These are phyloP conservation scores for Neurospora tetrasperma DNA, from an alignment of 495 filamentous ascomycete species.

Conservation along the genomic window DNA sequence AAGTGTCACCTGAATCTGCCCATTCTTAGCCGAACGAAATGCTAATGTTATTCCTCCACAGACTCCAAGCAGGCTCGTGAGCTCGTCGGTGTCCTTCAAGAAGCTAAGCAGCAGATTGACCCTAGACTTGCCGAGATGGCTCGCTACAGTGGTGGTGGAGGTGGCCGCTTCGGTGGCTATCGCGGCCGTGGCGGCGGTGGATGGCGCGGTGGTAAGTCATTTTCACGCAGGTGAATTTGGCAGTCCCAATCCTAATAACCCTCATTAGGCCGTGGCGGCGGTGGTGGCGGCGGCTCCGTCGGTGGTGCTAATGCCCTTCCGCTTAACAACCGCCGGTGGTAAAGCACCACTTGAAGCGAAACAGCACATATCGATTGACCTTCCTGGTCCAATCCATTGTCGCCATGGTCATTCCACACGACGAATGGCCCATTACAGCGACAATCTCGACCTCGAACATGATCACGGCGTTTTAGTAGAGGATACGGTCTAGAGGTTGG, in stretches of 20 bases:
- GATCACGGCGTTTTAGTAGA: conserved; percentile 15
- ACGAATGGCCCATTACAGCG: conserved; percentile 1
- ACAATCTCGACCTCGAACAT: conserved; percentile 7
- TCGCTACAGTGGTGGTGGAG: conserved; percentile 79
- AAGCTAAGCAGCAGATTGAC: conserved; percentile 98
- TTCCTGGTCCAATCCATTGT: not conserved
- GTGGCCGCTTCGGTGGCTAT: conserved; percentile 56
- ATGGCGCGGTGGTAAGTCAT: conserved; percentile 32
- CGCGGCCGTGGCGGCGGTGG: conserved; percentile 30
- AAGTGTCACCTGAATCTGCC: conserved; percentile 32
- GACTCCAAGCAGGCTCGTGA: conserved; percentile 97
- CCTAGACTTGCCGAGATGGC: conserved; percentile 92
- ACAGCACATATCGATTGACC: not conserved
- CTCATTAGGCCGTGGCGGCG: not conserved
- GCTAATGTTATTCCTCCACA: conserved; percentile 33
- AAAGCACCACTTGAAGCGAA: conserved; percentile 5
- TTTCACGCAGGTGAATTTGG: conserved; percentile 29
- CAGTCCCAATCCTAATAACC: not conserved
- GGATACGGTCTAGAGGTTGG: conserved; percentile 18
- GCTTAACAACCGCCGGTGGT: conserved; percentile 40
- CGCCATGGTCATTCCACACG: not conserved
- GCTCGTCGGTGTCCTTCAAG: conserved; percentile 79
- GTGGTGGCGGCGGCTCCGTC: conserved; percentile 1
- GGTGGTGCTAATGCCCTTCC: conserved; percentile 37
- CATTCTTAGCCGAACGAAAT: conserved; percentile 3